A percentile compares a stretch with the other conserved stretches of the same genome.
Evolutionary conservation across 495 filamentous ascomycete genomes (phyloP).

Genomic region (Aspergillus mulundensis): DNA sequence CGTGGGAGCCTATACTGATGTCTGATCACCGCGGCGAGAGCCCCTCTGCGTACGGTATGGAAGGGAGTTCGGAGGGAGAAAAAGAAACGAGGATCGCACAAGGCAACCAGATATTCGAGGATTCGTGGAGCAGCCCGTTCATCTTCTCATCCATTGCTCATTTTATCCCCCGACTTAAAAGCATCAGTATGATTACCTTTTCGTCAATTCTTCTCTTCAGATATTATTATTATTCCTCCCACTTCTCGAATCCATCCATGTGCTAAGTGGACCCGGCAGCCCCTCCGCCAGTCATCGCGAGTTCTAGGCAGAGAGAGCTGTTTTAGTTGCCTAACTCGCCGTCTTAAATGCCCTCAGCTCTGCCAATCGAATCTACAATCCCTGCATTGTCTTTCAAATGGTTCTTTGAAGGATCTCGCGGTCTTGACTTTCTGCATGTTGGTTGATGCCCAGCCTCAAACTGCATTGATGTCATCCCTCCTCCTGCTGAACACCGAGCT

Average conservation of each 20-base stretch:
- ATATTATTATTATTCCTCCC: background rate
- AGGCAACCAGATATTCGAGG: too few species aligned
- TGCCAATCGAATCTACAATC: background rate
- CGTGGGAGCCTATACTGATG: too few species aligned
- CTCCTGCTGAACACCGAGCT: background rate
- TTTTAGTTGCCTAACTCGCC: background rate
- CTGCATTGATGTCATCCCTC: background rate
- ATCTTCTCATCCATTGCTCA: too few species aligned
- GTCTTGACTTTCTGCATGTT: background rate
- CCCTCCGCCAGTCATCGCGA: background rate
- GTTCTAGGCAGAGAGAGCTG: background rate
- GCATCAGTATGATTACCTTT: background rate
- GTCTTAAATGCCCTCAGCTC: background rate
- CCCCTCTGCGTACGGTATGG: too few species aligned
- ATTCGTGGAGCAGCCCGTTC: background rate
- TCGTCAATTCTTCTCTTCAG: background rate
- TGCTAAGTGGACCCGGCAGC: constrained; percentile 6
- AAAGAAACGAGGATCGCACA: too few species aligned
- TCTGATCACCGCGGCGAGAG: too few species aligned
- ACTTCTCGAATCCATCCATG: constrained; percentile 2
- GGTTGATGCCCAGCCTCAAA: background rate
- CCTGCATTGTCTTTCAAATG: background rate
- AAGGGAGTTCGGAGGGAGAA: too few species aligned
- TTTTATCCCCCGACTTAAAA: too few species aligned
- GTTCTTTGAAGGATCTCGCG: background rate